Evolutionary conservation across 768 basidiomycete species (phyloP).

Genomic region (Leccinum pellstonianum): DNA sequence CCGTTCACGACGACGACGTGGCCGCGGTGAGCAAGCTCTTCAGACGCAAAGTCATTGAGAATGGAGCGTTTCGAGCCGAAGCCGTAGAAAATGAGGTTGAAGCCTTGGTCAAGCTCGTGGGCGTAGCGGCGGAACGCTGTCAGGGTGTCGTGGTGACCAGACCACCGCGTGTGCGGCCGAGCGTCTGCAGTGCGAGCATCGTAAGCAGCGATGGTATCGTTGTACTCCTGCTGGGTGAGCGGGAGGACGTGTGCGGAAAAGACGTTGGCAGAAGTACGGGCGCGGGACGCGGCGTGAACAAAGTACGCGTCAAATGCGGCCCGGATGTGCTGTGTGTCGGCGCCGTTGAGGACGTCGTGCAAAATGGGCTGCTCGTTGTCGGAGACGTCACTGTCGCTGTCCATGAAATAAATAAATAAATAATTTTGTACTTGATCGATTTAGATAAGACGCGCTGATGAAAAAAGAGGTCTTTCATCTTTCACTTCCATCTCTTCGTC

Average conservation of each 20-base stretch:
- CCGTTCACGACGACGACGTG: slow-evolving; percentile 79
- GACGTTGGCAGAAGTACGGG: slow-evolving; percentile 74
- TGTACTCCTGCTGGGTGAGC: slow-evolving; percentile 63
- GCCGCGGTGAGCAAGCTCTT: slow-evolving; percentile 54
- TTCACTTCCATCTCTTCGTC: slow-evolving; percentile 22
- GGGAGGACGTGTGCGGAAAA: slow-evolving; percentile 77
- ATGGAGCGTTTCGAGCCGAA: slow-evolving; percentile 81
- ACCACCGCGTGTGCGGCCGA: slow-evolving; percentile 22
- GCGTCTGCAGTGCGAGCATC: slow-evolving; percentile 14
- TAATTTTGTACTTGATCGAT: slow-evolving; percentile 27
- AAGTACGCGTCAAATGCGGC: slow-evolving; percentile 90
- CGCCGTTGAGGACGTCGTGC: slow-evolving; percentile 12
- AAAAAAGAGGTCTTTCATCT: slow-evolving; percentile 15
- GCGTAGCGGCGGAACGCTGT: slow-evolving; percentile 58
- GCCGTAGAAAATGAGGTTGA: slow-evolving; percentile 87
- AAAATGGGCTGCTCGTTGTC: slow-evolving; percentile 26
- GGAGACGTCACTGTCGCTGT: slow-evolving; percentile 29
- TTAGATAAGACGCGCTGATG: slow-evolving; percentile 23
- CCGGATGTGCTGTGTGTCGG: slow-evolving; percentile 24
- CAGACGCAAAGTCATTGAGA: slow-evolving; percentile 72
- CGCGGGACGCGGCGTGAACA: slow-evolving; percentile 53
- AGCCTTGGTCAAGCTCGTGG: slow-evolving; percentile 76
- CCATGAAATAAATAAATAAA: slow-evolving; percentile 22
- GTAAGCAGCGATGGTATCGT: slow-evolving; percentile 31
- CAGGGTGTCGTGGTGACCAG: slow-evolving; percentile 9